phyloP scores from a whole-genome alignment of 129 eudicot species.

The Centella asiatica region DNA sequence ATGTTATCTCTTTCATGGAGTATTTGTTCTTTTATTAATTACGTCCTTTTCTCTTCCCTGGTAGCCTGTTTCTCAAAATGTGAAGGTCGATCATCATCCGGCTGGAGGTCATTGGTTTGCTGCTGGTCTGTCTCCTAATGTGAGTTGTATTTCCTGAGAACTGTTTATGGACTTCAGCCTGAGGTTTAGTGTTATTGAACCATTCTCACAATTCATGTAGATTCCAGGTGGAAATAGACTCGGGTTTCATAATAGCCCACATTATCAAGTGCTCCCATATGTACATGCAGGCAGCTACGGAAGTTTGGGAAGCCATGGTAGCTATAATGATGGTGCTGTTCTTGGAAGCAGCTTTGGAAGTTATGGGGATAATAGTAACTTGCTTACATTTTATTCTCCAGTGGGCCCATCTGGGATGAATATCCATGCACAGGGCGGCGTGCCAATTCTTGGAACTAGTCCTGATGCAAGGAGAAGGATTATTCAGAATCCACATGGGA shows the following conservation, averaged over 20 bases:
- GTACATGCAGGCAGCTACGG: conserved; percentile 80
- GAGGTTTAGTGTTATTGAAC: conserved; percentile 7
- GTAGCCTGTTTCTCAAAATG: conserved; percentile 81
- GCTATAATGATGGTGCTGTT: conserved; percentile 62
- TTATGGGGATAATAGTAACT: conserved; percentile 72
- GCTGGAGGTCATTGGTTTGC: conserved; percentile 99
- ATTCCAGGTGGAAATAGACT: conserved; percentile 60
- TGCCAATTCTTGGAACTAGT: conserved; percentile 62
- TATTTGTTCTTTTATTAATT: background rate
- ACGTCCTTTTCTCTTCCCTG: conserved; percentile 7
- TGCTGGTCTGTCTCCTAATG: conserved; percentile 98
- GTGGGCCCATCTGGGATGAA: conserved; percentile 90
- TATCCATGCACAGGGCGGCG: conserved; percentile 54
- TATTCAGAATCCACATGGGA: conserved; percentile 58
- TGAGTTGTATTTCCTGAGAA: conserved; percentile 25
- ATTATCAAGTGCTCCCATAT: conserved; percentile 58
- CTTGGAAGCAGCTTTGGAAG: conserved; percentile 95
- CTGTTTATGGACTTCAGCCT: background rate
- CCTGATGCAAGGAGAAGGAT: conserved; percentile 75
- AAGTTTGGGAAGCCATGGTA: conserved; percentile 94
- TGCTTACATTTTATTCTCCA: conserved; percentile 72
- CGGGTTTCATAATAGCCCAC: conserved; percentile 55
- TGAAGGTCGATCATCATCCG: conserved; percentile 90
- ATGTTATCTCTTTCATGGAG: no score
- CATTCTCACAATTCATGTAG: conserved; percentile 32